Evolutionary conservation across 2,329 filamentous ascomycete genomes (phyloP), one percentile per base, ranked within the genome.

Genomic region (Scedosporium boydii): DNA sequence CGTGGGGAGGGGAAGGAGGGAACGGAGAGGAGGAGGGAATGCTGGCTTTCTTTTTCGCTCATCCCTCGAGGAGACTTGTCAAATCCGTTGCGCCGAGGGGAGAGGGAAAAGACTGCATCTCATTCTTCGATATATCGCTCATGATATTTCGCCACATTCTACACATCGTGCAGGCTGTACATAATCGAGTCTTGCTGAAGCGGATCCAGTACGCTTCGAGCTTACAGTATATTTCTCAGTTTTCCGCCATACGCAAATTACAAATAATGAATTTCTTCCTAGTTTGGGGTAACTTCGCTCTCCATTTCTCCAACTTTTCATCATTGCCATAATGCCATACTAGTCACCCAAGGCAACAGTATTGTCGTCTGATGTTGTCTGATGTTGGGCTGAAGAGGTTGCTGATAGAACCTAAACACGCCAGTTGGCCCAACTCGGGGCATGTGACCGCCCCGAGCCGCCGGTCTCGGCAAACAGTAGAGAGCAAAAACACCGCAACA

Each of bases 301-400:
- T 48, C 9, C 44, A 48, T 48, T 21, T 14, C 18, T 38, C 9
- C 34, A 14, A 9, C 10, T 38, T 38, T 38, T 4, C 34, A 38
- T 38, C 10, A 6, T 38, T 38, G 34, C 34, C 34, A 38, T 38
- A 38, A 14, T 38, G 9, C 12, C n/a, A 4, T 29, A 27, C 53
- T 57, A 9, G 53, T 57, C 34, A 26, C 14, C 10, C 56, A 18
- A 34, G 56, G 18, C 21, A 44, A 62, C 57, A 44, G 26, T 44
- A 44, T 60, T 18, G 46, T n/a, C 48, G 60, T 62, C 60, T 46
- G 62, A 62, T 69, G 68, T 69, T 71, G 69, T 66, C 65, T 70
- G 67, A 67, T 66, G 69, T 69, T 65, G 53, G 66, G 68, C 68
- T 73, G 71, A 72, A 71, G 67, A 68, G 44, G 2, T n/a, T 58